Percentiles rank a stretch among this genome's conserved stretches.
Evolutionary conservation across 2,329 filamentous ascomycete species (phyloP).

Genomic region (Clathrospora elynae): DNA sequence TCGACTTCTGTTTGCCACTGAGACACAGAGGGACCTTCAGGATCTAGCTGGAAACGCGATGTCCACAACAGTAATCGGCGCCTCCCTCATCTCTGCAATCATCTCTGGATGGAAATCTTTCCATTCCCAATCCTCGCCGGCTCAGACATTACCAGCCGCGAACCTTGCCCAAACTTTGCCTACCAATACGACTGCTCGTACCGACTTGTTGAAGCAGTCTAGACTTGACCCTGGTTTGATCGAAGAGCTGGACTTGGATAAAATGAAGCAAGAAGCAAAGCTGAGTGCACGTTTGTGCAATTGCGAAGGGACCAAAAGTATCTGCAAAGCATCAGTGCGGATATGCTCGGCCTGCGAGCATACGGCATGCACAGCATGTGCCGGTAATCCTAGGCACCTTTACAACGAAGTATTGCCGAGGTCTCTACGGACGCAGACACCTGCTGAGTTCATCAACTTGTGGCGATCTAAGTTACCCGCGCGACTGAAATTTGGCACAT

Average conservation of each 20-base stretch:
- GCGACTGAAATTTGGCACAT: slow-evolving; percentile 23
- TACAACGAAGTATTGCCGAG: slow-evolving; percentile 38
- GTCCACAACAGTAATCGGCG: slow-evolving; percentile 73
- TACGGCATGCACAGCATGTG: slow-evolving; percentile 60
- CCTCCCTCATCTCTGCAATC: slow-evolving; percentile 64
- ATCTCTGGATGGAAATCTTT: slow-evolving; percentile 45
- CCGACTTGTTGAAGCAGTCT: neutral
- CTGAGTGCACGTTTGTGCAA: slow-evolving; percentile 57
- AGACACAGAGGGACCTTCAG: slow-evolving; percentile 63
- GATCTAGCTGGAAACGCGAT: slow-evolving; percentile 81
- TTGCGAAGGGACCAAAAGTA: slow-evolving; percentile 59
- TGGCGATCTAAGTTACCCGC: slow-evolving; percentile 44
- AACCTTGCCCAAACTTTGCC: neutral
- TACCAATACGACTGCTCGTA: neutral
- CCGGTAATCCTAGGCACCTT: slow-evolving; percentile 59
- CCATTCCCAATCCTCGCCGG: neutral
- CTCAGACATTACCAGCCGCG: neutral
- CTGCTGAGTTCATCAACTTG: slow-evolving; percentile 52
- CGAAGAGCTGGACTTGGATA: slow-evolving; percentile 14
- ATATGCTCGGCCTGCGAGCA: slow-evolving; percentile 60
- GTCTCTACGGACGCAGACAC: slow-evolving; percentile 41
- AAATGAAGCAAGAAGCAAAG: slow-evolving; percentile 31
- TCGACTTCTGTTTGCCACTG: slow-evolving; percentile 66
- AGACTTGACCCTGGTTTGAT: neutral
- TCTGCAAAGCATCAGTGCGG: slow-evolving; percentile 50